Conservation (phyloP, 306 rosid genomes). For the Pachyrhizus erosus region DNA sequence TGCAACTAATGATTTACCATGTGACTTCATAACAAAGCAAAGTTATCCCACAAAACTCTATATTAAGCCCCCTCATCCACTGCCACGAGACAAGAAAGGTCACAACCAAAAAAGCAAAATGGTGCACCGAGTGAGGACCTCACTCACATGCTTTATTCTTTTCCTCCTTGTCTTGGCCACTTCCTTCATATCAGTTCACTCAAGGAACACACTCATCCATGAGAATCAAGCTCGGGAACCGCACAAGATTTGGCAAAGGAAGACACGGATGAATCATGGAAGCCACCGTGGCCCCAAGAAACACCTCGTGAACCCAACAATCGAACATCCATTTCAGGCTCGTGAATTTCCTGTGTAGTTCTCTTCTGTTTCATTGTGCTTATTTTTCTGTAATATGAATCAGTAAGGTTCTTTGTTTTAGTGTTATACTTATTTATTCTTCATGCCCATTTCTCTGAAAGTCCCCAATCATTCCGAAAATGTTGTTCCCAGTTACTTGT, state of each 20-base stretch:
- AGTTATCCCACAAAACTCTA: constrained; percentile 43
- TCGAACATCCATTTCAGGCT: constrained; percentile 53
- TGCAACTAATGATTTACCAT: constrained; percentile 52
- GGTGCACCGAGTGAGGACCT: constrained; percentile 48
- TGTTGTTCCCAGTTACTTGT: neutral
- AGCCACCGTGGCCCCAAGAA: constrained; percentile 67
- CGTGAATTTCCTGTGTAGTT: constrained; percentile 56
- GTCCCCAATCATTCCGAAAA: constrained; percentile 10
- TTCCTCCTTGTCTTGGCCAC: constrained; percentile 45
- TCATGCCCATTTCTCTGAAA: constrained; percentile 15
- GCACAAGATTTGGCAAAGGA: constrained; percentile 48
- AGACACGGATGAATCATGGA: constrained; percentile 78
- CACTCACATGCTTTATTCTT: constrained; percentile 53
- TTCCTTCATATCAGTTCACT: constrained; percentile 45
- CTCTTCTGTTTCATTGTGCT: constrained; percentile 2
- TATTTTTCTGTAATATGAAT: constrained; percentile 19
- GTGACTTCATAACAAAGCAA: constrained; percentile 77
- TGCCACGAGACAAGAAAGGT: constrained; percentile 40
- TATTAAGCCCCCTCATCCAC: constrained; percentile 39
- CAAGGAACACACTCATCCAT: constrained; percentile 30
- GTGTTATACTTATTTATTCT: constrained; percentile 8
- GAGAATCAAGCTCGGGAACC: constrained; percentile 27
- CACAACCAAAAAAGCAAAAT: constrained; percentile 41
- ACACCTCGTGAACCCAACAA: constrained; percentile 65
- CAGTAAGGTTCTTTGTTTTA: constrained; percentile 27